Evolutionary conservation across 2,329 filamentous ascomycete species (phyloP).

Genomic region (Pseudopyrenochaeta lycopersici): DNA sequence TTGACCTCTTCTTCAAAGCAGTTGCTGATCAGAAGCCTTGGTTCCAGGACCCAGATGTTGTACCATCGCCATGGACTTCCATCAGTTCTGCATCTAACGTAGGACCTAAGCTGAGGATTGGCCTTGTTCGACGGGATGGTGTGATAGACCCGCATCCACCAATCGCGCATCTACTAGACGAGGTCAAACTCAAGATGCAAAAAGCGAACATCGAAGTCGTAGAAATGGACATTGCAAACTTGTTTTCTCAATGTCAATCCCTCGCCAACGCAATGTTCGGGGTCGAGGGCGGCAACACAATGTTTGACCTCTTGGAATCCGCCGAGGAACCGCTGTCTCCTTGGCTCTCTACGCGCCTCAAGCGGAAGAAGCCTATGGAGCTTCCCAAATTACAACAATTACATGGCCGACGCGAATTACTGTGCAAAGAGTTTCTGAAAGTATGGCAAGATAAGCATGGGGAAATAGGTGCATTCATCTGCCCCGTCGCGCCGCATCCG

Average conservation of each 20-base stretch:
- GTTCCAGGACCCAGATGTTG: constrained; percentile 55
- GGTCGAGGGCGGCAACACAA: constrained; percentile 64
- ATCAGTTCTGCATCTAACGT: constrained; percentile 25
- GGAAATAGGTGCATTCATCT: constrained; percentile 68
- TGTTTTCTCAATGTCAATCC: constrained; percentile 64
- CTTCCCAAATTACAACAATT: constrained; percentile 61
- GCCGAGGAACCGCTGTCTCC: constrained; percentile 67
- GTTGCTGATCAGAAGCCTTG: constrained; percentile 64
- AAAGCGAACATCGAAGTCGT: constrained; percentile 63
- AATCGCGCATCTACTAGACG: constrained; percentile 56
- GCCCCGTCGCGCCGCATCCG: constrained; percentile 70
- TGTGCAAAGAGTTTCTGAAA: constrained; percentile 65
- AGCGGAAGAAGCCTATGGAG: constrained; percentile 57
- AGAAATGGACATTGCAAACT: constrained; percentile 63
- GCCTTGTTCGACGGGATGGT: constrained; percentile 61
- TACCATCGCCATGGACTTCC: constrained; percentile 50
- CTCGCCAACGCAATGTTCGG: constrained; percentile 67
- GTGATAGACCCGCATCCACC: constrained; percentile 63
- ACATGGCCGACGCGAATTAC: constrained; percentile 60
- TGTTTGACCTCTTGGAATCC: constrained; percentile 66
- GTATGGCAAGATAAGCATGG: constrained; percentile 63
- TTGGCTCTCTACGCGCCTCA: constrained; percentile 65
- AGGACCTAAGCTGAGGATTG: constrained; percentile 51
- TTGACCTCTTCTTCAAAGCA: constrained; percentile 63
- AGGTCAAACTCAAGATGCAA: constrained; percentile 49